phyloP scores from a whole-genome alignment of 257 asterid genomes.

The Vinca minor region DNA sequence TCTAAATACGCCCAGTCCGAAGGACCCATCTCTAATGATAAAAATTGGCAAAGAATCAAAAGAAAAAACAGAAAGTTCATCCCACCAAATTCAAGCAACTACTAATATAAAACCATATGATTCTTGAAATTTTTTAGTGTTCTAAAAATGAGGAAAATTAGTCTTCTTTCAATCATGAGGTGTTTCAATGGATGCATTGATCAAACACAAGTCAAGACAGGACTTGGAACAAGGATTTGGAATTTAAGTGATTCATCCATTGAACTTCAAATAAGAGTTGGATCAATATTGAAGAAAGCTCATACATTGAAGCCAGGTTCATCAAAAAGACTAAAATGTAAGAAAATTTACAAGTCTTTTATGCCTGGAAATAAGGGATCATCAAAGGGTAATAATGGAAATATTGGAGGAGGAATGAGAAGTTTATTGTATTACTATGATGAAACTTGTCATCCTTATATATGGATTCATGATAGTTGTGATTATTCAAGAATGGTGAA shows the following conservation, averaged over 20 bases:
- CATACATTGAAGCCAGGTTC: slow-evolving; percentile 70
- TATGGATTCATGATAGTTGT: slow-evolving; percentile 76
- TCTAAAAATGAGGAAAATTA: slow-evolving; percentile 16
- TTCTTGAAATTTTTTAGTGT: neutral
- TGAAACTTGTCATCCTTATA: slow-evolving; percentile 80
- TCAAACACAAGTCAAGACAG: slow-evolving; percentile 48
- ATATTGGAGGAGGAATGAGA: slow-evolving; percentile 40
- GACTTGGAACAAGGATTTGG: slow-evolving; percentile 68
- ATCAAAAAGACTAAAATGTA: slow-evolving; percentile 59
- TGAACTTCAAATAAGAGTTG: slow-evolving; percentile 72
- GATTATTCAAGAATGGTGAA: slow-evolving; percentile 77
- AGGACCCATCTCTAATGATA: neutral
- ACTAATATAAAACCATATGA: neutral
- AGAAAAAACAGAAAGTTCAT: neutral
- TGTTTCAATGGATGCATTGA: slow-evolving; percentile 72
- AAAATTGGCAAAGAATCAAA: neutral
- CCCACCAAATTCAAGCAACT: neutral
- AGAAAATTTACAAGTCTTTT: slow-evolving; percentile 68
- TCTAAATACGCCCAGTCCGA: no score
- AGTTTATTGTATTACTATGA: slow-evolving; percentile 66
- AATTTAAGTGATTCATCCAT: slow-evolving; percentile 55
- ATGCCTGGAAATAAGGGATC: slow-evolving; percentile 48
- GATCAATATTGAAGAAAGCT: slow-evolving; percentile 62
- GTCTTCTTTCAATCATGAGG: slow-evolving; percentile 36
- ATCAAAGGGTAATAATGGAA: slow-evolving; percentile 20